Percentiles rank a stretch among this genome's conserved stretches.
Conservation (phyloP, 495 filamentous ascomycete genomes). For the Bathelium albidoporum region DNA sequence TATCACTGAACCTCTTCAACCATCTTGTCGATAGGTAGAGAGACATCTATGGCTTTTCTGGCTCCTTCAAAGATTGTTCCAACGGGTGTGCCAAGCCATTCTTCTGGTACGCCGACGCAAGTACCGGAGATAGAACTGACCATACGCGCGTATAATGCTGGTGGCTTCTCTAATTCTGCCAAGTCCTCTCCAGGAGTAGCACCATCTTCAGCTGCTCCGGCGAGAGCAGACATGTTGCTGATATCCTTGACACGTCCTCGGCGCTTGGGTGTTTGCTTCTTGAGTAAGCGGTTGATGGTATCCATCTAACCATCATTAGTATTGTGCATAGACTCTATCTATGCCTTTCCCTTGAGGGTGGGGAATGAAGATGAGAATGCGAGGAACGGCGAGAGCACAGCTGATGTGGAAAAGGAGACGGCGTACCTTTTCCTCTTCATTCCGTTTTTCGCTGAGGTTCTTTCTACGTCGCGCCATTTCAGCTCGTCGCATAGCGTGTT, state of each 20-base stretch:
- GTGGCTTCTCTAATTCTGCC: conserved; percentile 41
- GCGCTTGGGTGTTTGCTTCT: conserved; percentile 88
- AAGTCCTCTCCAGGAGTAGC: conserved; percentile 40
- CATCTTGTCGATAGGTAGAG: background rate
- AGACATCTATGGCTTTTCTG: background rate
- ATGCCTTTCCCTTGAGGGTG: background rate
- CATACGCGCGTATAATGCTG: conserved; percentile 68
- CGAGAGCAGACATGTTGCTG: conserved; percentile 25
- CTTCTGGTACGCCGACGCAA: conserved; percentile 63
- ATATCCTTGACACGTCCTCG: conserved; percentile 41
- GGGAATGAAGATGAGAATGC: conserved; percentile 7
- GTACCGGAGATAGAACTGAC: conserved; percentile 60
- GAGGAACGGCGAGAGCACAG: too few relatives aligned
- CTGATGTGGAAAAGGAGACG: too few relatives aligned
- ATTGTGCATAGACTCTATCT: background rate
- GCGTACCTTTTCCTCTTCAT: conserved; percentile 92
- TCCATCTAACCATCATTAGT: conserved; percentile 56
- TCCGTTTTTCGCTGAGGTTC: conserved; percentile 95
- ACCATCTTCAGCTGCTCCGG: conserved; percentile 44
- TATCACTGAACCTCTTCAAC: conserved; percentile 7
- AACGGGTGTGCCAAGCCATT: conserved; percentile 63
- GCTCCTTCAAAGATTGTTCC: conserved; percentile 49
- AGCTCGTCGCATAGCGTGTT: conserved; percentile 84
- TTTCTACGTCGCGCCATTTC: conserved; percentile 94
- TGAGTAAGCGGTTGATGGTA: conserved; percentile 93